Percentiles rank a stretch among this genome's conserved stretches.
phyloP scores from a whole-genome alignment of 805 yeast genomes.

The Novakomyces olei region DNA sequence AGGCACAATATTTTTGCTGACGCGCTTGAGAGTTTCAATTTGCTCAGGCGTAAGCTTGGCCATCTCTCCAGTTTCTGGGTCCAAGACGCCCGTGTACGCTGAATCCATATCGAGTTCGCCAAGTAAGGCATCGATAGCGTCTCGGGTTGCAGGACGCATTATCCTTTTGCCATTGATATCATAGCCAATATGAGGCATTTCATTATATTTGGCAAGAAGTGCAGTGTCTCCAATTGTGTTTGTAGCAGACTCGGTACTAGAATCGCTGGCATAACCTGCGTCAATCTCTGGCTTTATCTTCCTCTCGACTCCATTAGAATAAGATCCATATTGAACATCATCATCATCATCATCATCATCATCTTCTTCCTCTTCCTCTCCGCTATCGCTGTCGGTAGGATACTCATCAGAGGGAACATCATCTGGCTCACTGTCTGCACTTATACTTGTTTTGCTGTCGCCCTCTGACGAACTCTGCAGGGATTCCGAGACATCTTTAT shows the following conservation, averaged over 20 bases:
- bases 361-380: conserved; percentile 19
- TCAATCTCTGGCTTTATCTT: conserved; percentile 70
- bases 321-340: conserved; percentile 5
- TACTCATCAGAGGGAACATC: conserved; percentile 12
- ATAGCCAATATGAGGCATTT: conserved; percentile 75
- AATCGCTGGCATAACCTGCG: conserved; percentile 80
- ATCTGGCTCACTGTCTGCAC: conserved; percentile 10
- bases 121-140: conserved; percentile 73
- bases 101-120: conserved; percentile 87
- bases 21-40: conserved; percentile 63
- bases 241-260: conserved; percentile 54
- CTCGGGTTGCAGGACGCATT: conserved; percentile 95
- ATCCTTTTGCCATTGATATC: conserved; percentile 93
- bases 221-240: conserved; percentile 93
- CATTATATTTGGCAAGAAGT: conserved; percentile 22
- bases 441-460: conserved; percentile 9
- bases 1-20: conserved; percentile 67
- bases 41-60: conserved; percentile 73
- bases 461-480: conserved; percentile 10
- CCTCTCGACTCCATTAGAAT: conserved; percentile 45
- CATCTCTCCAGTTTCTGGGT: conserved; percentile 66
- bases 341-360: conserved; percentile 11
- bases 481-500: conserved; percentile 1
- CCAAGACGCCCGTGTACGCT: conserved; percentile 96
- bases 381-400: conserved; percentile 12